Conservation (phyloP, 1,284 basidiomycete genomes). For the Ustilago hordei region DNA sequence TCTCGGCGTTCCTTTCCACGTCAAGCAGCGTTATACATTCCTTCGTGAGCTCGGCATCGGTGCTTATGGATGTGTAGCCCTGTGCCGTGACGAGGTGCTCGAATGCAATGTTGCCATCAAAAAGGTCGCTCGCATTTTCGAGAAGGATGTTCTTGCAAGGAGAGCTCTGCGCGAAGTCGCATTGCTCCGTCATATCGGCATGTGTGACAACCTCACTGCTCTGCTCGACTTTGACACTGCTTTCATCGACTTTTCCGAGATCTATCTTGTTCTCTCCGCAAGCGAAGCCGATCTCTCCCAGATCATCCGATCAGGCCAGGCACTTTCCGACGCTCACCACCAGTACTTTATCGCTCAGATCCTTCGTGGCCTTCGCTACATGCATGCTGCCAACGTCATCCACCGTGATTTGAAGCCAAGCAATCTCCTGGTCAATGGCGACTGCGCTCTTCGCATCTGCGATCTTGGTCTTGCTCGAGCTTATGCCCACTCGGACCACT, state of each 20-base stretch:
- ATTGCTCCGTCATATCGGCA: slow-evolving; percentile 57
- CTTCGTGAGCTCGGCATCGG: slow-evolving; percentile 68
- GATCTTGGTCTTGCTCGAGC: slow-evolving; percentile 68
- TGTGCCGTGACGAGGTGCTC: slow-evolving; percentile 60
- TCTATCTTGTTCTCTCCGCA: slow-evolving; percentile 66
- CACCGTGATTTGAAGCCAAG: slow-evolving; percentile 69
- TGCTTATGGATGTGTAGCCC: slow-evolving; percentile 68
- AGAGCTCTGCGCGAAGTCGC: slow-evolving; percentile 66
- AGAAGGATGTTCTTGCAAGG: slow-evolving; percentile 65
- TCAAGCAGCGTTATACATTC: slow-evolving; percentile 65
- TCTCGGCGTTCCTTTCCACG: slow-evolving; percentile 66
- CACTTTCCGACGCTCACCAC: slow-evolving; percentile 65
- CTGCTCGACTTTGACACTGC: slow-evolving; percentile 68
- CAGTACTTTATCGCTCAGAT: slow-evolving; percentile 68
- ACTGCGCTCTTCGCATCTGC: slow-evolving; percentile 66
- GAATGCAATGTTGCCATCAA: slow-evolving; percentile 69
- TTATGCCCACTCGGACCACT: slow-evolving; percentile 43
- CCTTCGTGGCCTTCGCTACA: slow-evolving; percentile 64
- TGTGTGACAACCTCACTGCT: slow-evolving; percentile 64
- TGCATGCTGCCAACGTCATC: slow-evolving; percentile 66
- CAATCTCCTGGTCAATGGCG: slow-evolving; percentile 68
- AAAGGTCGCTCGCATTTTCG: slow-evolving; percentile 67
- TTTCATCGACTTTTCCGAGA: slow-evolving; percentile 69
- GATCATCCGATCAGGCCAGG: slow-evolving; percentile 66
- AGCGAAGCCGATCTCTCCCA: slow-evolving; percentile 68